Evolutionary conservation across 1,284 basidiomycete species (phyloP).

Genomic region (Trichosporon inkin): DNA sequence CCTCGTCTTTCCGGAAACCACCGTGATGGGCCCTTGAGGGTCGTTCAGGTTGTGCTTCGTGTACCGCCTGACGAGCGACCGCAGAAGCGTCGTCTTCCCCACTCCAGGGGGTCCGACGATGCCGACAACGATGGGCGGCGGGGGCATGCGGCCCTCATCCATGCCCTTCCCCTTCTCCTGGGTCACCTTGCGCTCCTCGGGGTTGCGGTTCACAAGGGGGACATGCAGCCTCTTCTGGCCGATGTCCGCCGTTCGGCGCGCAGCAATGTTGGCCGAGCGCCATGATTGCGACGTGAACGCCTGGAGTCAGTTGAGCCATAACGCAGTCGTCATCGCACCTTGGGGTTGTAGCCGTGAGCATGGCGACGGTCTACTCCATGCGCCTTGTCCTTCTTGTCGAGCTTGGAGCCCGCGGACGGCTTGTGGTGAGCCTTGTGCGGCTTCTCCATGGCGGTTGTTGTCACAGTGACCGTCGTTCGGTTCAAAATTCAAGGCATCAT

Average conservation of each 20-base stretch:
- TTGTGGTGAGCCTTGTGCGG: constrained; percentile 72
- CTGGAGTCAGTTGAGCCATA: constrained; percentile 32
- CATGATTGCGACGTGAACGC: constrained; percentile 91
- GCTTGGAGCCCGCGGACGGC: constrained; percentile 66
- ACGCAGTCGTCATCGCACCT: constrained; percentile 57
- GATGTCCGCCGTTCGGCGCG: constrained; percentile 82
- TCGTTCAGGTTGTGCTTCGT: constrained; percentile 92
- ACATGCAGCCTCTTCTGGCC: constrained; percentile 95
- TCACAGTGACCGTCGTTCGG: background rate
- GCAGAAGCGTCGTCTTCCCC: constrained; percentile 94
- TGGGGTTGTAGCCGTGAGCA: constrained; percentile 76
- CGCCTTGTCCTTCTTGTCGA: constrained; percentile 65
- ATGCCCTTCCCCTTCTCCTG: constrained; percentile 46
- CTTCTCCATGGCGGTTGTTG: constrained; percentile 26
- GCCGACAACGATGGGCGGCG: constrained; percentile 93
- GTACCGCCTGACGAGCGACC: constrained; percentile 85
- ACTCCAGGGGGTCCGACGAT: constrained; percentile 94
- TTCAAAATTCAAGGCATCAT: constrained; percentile 12
- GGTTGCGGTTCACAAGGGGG: constrained; percentile 89
- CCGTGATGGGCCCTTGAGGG: constrained; percentile 88
- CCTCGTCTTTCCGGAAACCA: constrained; percentile 86
- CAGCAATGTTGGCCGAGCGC: constrained; percentile 78
- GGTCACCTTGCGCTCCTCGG: constrained; percentile 62
- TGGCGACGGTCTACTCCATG: constrained; percentile 60
- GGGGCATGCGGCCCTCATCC: constrained; percentile 53